Conservation (phyloP, 2,329 filamentous ascomycete species). For the Blastomyces gilchristii region DNA sequence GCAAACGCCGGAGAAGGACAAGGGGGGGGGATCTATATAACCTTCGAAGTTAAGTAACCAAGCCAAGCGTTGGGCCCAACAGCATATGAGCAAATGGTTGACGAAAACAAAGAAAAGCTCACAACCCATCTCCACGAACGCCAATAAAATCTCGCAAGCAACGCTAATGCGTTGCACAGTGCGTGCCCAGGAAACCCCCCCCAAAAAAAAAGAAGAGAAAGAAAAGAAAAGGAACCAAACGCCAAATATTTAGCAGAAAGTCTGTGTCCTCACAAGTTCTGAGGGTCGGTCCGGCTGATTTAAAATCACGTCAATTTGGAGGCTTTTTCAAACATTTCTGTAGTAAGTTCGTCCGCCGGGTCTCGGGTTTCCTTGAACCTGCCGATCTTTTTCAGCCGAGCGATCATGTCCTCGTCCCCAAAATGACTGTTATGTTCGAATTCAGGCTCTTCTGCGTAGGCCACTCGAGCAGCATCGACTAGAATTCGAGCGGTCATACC, state of each 20-base stretch:
- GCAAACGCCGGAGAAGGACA: not conserved
- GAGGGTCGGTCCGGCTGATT: not conserved
- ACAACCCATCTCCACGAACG: not conserved
- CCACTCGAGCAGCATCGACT: conserved; percentile 76
- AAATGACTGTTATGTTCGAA: conserved; percentile 63
- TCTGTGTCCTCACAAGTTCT: not conserved
- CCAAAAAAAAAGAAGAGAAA: conserved; percentile 4
- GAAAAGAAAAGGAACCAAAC: conserved; percentile 5
- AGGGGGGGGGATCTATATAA: not conserved
- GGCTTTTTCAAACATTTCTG: conserved; percentile 42
- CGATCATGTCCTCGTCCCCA: conserved; percentile 58
- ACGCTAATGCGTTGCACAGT: conserved; percentile 1
- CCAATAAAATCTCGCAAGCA: conserved; percentile 1
- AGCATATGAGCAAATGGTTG: not conserved
- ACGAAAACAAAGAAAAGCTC: conserved; percentile 1
- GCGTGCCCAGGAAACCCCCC: conserved; percentile 2
- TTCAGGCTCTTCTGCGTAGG: conserved; percentile 71
- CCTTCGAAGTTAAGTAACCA: conserved; percentile 1
- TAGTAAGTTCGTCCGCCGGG: conserved; percentile 44
- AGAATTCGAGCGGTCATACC: conserved; percentile 89
- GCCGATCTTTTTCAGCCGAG: conserved; percentile 45
- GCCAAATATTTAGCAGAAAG: conserved; percentile 6
- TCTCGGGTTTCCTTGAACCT: conserved; percentile 43
- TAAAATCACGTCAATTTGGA: conserved; percentile 34
- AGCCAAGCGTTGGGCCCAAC: conserved; percentile 4